A percentile compares a stretch with the other conserved stretches of the same genome.
phyloP scores from a whole-genome alignment of 371 early-diverging fungal species.

The Lichtheimia ramosa region DNA sequence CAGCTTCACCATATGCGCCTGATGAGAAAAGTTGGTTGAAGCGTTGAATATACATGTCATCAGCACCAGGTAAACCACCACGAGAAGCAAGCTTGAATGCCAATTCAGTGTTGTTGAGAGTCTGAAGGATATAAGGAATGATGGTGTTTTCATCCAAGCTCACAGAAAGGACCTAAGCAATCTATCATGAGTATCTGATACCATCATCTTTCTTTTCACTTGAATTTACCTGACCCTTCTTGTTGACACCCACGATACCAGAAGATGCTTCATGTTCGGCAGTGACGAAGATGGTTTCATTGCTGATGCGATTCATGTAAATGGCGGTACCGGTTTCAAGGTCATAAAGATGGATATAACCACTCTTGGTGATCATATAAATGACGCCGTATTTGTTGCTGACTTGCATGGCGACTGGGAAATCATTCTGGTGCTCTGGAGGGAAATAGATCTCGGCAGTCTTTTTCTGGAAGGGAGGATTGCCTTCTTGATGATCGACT shows the following conservation, averaged over 20 bases:
- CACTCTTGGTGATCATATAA: conserved; percentile 94
- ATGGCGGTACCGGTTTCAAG: conserved; percentile 91
- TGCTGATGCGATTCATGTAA: conserved; percentile 95
- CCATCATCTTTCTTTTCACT: not conserved
- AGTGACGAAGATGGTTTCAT: conserved; percentile 96
- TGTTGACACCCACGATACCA: conserved; percentile 94
- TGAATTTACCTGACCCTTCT: conserved; percentile 89
- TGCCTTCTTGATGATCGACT: conserved; percentile 94
- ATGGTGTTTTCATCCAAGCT: conserved; percentile 86
- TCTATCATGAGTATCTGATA: not conserved
- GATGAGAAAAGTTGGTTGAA: conserved; percentile 82
- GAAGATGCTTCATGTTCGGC: conserved; percentile 82
- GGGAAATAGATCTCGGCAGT: conserved; percentile 95
- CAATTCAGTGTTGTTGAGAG: conserved; percentile 83
- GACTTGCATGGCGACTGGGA: conserved; percentile 97
- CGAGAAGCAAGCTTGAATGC: conserved; percentile 91
- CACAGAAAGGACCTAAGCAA: conserved; percentile 84
- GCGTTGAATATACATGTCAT: conserved; percentile 84
- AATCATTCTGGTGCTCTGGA: conserved; percentile 90
- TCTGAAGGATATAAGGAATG: conserved; percentile 87
- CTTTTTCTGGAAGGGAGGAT: conserved; percentile 88
- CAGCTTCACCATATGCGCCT: conserved; percentile 87
- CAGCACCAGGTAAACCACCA: conserved; percentile 93
- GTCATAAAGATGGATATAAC: conserved; percentile 95
- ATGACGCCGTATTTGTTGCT: conserved; percentile 90